A percentile compares a stretch with the other conserved stretches of the same genome.
phyloP scores from a whole-genome alignment of 371 early-diverging fungal species.

The Nematocida minor region DNA sequence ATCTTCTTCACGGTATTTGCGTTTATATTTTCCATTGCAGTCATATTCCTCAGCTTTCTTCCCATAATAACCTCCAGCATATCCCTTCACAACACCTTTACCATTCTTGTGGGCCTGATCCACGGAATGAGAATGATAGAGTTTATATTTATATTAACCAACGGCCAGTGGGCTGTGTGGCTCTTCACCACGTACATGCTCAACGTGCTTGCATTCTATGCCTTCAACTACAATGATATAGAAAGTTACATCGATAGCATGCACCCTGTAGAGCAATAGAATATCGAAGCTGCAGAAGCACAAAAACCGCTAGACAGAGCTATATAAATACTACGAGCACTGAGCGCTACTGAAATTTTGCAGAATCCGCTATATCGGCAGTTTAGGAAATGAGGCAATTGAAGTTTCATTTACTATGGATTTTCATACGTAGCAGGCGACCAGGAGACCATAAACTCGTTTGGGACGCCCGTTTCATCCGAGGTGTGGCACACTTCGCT shows the following conservation, averaged over 20 bases:
- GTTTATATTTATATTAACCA: conserved; percentile 18
- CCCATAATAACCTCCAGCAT: background rate
- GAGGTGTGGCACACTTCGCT: background rate
- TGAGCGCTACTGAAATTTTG: no score
- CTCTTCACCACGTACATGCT: background rate
- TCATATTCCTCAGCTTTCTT: background rate
- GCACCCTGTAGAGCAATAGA: no score
- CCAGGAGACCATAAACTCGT: conserved; percentile 15
- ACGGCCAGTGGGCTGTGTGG: conserved; percentile 22
- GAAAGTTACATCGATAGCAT: no score
- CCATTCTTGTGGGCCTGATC: background rate
- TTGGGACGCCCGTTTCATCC: background rate
- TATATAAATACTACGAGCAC: no score
- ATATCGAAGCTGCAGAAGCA: no score
- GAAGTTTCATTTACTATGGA: background rate
- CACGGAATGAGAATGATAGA: conserved; percentile 4
- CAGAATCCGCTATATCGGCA: no score
- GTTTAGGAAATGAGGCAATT: background rate
- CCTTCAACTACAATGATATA: conserved; percentile 2
- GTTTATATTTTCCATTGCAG: conserved; percentile 13
- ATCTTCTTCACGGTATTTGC: conserved; percentile 12
- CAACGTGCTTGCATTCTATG: background rate
- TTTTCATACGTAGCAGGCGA: conserved; percentile 8
- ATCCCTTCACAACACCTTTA: background rate
- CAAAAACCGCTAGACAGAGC: no score